Percentiles rank a stretch among this genome's conserved stretches.
Evolutionary conservation across 805 yeast genomes (phyloP).

Genomic region (Barnettozyma californica): DNA sequence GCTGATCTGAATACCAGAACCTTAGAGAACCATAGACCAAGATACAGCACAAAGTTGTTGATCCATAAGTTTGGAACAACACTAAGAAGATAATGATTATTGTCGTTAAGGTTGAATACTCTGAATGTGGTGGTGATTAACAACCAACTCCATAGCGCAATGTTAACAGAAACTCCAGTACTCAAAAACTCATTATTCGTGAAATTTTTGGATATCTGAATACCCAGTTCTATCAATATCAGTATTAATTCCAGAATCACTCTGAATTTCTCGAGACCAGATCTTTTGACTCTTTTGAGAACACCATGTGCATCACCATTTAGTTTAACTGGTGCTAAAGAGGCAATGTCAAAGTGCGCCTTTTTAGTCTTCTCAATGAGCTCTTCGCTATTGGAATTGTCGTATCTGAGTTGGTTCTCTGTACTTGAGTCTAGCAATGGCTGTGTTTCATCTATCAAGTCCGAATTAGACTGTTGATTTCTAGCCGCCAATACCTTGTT

Average conservation of each 20-base stretch:
- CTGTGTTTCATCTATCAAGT: constrained; percentile 10
- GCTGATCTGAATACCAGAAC: constrained; percentile 55
- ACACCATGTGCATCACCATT: constrained; percentile 62
- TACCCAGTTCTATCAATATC: constrained; percentile 37
- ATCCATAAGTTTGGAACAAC: constrained; percentile 57
- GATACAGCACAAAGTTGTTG: constrained; percentile 49
- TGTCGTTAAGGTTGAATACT: constrained; percentile 30
- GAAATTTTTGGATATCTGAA: constrained; percentile 28
- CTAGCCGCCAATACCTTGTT: background rate
- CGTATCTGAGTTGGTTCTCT: constrained; percentile 3
- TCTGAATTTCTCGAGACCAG: constrained; percentile 46
- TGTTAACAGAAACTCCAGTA: constrained; percentile 15
- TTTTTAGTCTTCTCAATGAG: constrained; percentile 35
- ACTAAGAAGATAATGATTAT: constrained; percentile 18
- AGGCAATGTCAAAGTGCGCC: constrained; percentile 58
- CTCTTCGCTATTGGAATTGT: background rate
- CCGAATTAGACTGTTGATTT: background rate
- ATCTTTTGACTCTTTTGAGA: constrained; percentile 42
- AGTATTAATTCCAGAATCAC: constrained; percentile 44
- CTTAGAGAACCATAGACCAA: constrained; percentile 41
- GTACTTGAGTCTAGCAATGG: constrained; percentile 12
- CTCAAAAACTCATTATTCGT: constrained; percentile 16
- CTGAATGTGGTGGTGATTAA: constrained; percentile 27
- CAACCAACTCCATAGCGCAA: constrained; percentile 29
- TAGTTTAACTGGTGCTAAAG: constrained; percentile 44